phyloP scores from a whole-genome alignment of 2,329 filamentous ascomycete species.

The Aspergillus chevalieri region DNA sequence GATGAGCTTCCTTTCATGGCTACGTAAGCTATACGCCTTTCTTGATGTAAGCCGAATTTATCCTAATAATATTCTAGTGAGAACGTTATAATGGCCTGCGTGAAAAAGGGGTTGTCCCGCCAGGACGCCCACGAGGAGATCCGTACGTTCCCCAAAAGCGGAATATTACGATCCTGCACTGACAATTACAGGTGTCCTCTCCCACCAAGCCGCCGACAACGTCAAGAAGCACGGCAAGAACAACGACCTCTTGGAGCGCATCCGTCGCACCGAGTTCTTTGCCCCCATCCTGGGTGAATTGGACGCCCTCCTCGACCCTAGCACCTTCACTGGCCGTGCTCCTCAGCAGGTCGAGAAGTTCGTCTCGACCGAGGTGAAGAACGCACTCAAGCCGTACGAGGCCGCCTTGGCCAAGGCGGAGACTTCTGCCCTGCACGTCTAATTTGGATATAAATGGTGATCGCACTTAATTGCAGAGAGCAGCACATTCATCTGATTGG shows the following conservation, averaged over 20 bases:
- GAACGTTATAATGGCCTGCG: conserved; percentile 67
- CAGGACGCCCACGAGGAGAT: conserved; percentile 87
- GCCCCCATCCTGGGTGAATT: conserved; percentile 62
- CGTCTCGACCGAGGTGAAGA: conserved; percentile 43
- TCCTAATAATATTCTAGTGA: conserved; percentile 23
- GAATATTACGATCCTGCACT: not conserved
- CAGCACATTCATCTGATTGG: not conserved
- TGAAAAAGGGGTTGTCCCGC: conserved; percentile 62
- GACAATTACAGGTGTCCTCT: conserved; percentile 52
- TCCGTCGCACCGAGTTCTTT: conserved; percentile 69
- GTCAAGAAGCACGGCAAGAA: conserved; percentile 66
- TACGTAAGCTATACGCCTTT: conserved; percentile 43
- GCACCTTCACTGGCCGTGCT: conserved; percentile 53
- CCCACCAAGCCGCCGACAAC: conserved; percentile 64
- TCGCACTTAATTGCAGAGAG: not conserved
- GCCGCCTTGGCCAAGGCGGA: conserved; percentile 29
- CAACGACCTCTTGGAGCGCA: conserved; percentile 77
- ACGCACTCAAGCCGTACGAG: conserved; percentile 44
- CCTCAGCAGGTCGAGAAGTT: conserved; percentile 52
- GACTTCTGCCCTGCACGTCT: conserved; percentile 38
- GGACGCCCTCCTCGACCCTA: conserved; percentile 60
- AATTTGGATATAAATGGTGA: conserved; percentile 6
- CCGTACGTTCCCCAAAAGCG: conserved; percentile 36
- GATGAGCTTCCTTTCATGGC: conserved; percentile 84
- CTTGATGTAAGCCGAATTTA: not conserved